These are phyloP conservation scores for Hordeum marinum DNA, from an alignment of 176 grass and related monocot genomes.

Conservation along the genomic window DNA sequence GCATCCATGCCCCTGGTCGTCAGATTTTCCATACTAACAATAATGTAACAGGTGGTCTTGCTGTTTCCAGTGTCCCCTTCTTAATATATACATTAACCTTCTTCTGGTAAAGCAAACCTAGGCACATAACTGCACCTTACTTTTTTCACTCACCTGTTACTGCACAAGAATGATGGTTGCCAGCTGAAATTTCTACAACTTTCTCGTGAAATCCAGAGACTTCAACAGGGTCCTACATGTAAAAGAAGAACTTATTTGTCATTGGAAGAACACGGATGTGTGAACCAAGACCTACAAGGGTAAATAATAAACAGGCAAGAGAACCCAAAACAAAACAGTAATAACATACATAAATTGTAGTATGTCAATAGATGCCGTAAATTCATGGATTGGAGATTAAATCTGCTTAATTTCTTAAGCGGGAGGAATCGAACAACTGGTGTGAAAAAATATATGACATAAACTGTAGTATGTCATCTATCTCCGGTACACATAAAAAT, in stretches of 20 bases:
- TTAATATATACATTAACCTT: slow-evolving; percentile 2
- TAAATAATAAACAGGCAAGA: not conserved
- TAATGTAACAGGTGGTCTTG: not conserved
- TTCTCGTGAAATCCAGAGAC: slow-evolving; percentile 65
- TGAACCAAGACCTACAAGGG: not conserved
- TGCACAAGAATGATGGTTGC: slow-evolving; percentile 82
- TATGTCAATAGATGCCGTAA: not conserved
- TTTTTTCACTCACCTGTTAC: slow-evolving; percentile 66
- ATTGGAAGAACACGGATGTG: not conserved
- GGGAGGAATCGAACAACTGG: not conserved
- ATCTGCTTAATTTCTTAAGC: not conserved
- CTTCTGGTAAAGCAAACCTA: slow-evolving; percentile 9
- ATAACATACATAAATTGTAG: slow-evolving; percentile 1
- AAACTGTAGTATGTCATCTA: too few relatives aligned
- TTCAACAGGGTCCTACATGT: slow-evolving; percentile 69
- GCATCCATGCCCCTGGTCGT: not conserved
- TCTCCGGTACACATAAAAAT: not conserved
- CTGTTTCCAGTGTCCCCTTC: not conserved
- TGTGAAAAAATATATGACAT: not conserved
- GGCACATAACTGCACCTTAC: not conserved
- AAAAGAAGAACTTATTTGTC: not conserved
- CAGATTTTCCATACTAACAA: not conserved
- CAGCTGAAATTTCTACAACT: slow-evolving; percentile 63
- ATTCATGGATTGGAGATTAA: not conserved
- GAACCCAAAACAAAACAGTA: not conserved